phyloP scores from a whole-genome alignment of 371 early-diverging fungal genomes.

The Mucor lusitanicus region DNA sequence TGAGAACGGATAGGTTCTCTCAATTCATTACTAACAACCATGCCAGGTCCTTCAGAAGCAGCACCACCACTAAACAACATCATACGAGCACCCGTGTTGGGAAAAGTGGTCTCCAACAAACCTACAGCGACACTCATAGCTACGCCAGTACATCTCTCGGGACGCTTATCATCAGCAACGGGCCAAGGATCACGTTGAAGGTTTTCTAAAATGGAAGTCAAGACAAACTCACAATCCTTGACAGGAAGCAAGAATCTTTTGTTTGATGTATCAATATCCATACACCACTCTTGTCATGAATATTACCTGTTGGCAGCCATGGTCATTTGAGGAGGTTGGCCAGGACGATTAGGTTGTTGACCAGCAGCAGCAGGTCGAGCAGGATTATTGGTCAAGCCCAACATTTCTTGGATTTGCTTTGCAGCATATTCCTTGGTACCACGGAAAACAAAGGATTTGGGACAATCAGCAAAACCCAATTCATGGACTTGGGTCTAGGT shows the following conservation, averaged over 20 bases:
- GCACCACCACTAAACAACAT: slow-evolving; percentile 99
- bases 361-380: slow-evolving; percentile 46
- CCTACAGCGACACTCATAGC: slow-evolving; percentile 97
- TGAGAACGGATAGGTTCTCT: slow-evolving; percentile 97
- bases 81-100: slow-evolving; percentile 93
- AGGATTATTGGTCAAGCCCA: slow-evolving; percentile 68
- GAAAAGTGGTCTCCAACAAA: slow-evolving; percentile 92
- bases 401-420: slow-evolving; percentile 96
- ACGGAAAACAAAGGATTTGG: slow-evolving; percentile 97
- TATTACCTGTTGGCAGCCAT: slow-evolving; percentile 49
- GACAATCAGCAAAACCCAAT: slow-evolving; percentile 92
- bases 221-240: slow-evolving; percentile 92
- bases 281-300: background rate
- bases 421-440: slow-evolving; percentile 96
- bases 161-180: slow-evolving; percentile 91
- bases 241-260: slow-evolving; percentile 91
- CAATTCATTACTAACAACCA: slow-evolving; percentile 92
- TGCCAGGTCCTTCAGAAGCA: slow-evolving; percentile 98
- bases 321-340: slow-evolving; percentile 52
- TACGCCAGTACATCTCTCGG: slow-evolving; percentile 97
- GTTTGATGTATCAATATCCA: background rate
- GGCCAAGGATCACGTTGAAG: slow-evolving; percentile 99
- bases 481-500: slow-evolving; percentile 90
- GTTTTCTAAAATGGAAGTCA: slow-evolving; percentile 94
- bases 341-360: slow-evolving; percentile 65